A percentile compares a stretch with the other conserved stretches of the same genome.
Conservation (phyloP, 164 flowering plant species). For the Aristolochia fimbriata region DNA sequence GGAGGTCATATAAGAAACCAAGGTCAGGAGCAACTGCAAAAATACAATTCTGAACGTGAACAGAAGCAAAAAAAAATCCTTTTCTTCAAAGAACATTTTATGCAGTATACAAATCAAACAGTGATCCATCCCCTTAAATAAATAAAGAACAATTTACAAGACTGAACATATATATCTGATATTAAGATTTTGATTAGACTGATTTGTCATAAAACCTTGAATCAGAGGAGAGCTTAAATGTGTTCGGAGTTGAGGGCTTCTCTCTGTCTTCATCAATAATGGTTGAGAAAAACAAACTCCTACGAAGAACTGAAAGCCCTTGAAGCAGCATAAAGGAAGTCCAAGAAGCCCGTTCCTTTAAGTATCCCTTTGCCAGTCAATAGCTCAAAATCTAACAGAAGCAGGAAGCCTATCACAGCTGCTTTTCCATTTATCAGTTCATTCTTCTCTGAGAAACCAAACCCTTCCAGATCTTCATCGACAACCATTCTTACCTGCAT, state of each 20-base stretch:
- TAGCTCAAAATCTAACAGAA: slow-evolving; percentile 84
- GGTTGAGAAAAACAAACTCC: slow-evolving; percentile 2
- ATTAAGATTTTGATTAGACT: too few relatives aligned
- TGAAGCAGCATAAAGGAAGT: slow-evolving; percentile 58
- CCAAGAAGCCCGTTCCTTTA: slow-evolving; percentile 92
- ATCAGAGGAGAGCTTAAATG: not conserved
- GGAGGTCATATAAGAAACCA: too few relatives aligned
- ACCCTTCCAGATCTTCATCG: slow-evolving; percentile 62
- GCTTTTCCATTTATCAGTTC: slow-evolving; percentile 93
- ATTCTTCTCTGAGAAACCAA: slow-evolving; percentile 69
- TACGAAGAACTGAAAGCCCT: slow-evolving; percentile 39
- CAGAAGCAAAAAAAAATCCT: too few relatives aligned
- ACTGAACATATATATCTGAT: too few relatives aligned
- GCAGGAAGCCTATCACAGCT: slow-evolving; percentile 71
- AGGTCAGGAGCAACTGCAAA: too few relatives aligned
- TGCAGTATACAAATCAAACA: too few relatives aligned
- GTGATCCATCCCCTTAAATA: too few relatives aligned
- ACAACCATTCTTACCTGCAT: slow-evolving; percentile 84
- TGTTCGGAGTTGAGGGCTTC: not conserved
- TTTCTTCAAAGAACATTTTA: too few relatives aligned
- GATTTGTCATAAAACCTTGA: not conserved
- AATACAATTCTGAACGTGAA: too few relatives aligned
- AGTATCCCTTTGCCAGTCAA: slow-evolving; percentile 91
- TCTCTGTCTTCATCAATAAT: not conserved
- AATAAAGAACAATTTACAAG: too few relatives aligned